Evolutionary conservation across 331 rosid genomes (phyloP), one percentile per base, ranked within the genome.

Genomic region (Acacia concinna): DNA sequence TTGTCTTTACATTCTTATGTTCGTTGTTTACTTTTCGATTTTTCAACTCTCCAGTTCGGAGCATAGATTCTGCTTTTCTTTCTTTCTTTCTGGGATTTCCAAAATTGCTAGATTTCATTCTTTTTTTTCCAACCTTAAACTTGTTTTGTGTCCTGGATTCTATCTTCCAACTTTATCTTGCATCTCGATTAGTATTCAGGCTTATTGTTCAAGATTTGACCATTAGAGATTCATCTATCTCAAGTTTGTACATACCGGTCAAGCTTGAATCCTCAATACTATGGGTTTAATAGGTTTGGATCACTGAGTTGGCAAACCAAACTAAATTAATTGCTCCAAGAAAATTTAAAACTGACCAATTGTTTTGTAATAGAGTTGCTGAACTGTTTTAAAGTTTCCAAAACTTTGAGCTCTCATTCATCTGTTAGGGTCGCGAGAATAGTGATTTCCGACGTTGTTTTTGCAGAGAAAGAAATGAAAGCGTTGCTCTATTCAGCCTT

Each of bases 371-470:
- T 69, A 80, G 85, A 62, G 69, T 71, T 79, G 25, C 72, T 28
- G 60, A 81, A 83, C 74, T 78, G 74, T 43, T 78, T 41, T 78
- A 72, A 76, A 71, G 23, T 77, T 51, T 64, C 54, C 18, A 62
- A 11, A 79, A 34, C 35, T n/a, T n/a, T n/a, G n/a, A n/a, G n/a
- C n/a, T n/a, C n/a, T n/a, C n/a, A n/a, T n/a, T n/a, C n/a, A n/a
- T n/a, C n/a, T n/a, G n/a, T n/a, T n/a, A n/a, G n/a, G n/a, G n/a
- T n/a, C n/a, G n/a, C n/a, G n/a, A n/a, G n/a, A n/a, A n/a, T n/a
- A n/a, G n/a, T n/a, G n/a, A n/a, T n/a, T n/a, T n/a, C n/a, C n/a
- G n/a, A n/a, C n/a, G n/a, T n/a, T n/a, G n/a, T n/a, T n/a, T n/a
- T n/a, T n/a, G n/a, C n/a, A n/a, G n/a, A n/a, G n/a, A n/a, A n/a